Conservation (phyloP, 225 moss, liverwort and hornwort genomes). For the Pseudoscleropodium purum region DNA sequence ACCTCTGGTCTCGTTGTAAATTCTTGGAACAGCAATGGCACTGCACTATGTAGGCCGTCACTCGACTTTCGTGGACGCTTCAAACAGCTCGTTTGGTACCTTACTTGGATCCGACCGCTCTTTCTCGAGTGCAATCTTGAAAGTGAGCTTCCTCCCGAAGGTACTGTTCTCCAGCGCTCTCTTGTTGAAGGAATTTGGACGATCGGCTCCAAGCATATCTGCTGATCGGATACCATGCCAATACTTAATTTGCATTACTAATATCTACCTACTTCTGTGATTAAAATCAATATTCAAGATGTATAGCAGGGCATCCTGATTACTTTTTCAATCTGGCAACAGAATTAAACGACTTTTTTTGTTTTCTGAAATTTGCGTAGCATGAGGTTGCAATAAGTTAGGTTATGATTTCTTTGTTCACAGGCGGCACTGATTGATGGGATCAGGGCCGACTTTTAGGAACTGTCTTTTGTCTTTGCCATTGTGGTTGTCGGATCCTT, state of each 20-base stretch:
- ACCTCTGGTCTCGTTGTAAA: not conserved
- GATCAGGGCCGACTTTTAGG: not conserved
- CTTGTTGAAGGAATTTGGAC: not conserved
- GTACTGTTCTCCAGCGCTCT: not conserved
- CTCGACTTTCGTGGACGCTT: not conserved
- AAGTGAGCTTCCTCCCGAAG: slow-evolving; percentile 4
- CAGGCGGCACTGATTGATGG: not conserved
- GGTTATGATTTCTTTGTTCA: not conserved
- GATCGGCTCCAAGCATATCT: not conserved
- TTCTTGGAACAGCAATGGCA: slow-evolving; percentile 5
- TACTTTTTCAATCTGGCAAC: not conserved
- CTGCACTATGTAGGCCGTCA: not conserved
- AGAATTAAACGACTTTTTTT: not conserved
- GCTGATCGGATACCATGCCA: not conserved
- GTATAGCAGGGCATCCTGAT: not conserved
- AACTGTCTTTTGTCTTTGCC: not conserved
- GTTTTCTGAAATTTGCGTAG: not conserved
- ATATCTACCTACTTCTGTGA: not conserved
- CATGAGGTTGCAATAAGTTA: not conserved
- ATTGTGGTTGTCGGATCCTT: not conserved
- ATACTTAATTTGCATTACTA: not conserved
- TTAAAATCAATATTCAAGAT: not conserved
- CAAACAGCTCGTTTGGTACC: not conserved
- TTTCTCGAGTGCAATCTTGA: not conserved
- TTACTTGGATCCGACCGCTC: not conserved